These are phyloP conservation scores for Tulasnella sp. DNA, from an alignment of 768 basidiomycete genomes.

Conservation along the genomic window DNA sequence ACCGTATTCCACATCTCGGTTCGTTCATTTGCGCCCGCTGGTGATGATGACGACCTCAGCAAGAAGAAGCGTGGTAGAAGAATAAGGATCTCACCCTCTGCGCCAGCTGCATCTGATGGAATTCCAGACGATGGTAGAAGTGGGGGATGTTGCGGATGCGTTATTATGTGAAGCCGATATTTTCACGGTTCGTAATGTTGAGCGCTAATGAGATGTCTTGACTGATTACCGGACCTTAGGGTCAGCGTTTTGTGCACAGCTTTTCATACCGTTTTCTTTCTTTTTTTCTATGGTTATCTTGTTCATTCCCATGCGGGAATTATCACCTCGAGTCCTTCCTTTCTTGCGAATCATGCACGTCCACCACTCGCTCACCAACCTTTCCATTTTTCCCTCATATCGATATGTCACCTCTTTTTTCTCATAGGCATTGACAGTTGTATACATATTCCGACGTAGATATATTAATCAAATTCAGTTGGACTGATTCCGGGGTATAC, in stretches of 20 bases:
- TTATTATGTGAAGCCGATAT: no score
- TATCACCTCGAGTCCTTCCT: neutral
- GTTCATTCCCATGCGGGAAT: neutral
- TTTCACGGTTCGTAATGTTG: no score
- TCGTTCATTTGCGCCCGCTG: constrained; percentile 16
- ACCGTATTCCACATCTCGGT: constrained; percentile 19
- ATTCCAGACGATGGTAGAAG: constrained; percentile 2
- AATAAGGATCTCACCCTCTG: neutral
- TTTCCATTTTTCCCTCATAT: neutral
- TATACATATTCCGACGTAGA: no score
- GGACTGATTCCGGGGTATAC: no score
- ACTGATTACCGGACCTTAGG: no score
- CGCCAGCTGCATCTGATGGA: constrained; percentile 1
- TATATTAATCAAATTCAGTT: no score
- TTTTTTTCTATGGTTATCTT: neutral
- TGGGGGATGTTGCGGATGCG: constrained; percentile 18
- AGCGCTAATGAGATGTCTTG: no score
- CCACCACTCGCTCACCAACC: neutral
- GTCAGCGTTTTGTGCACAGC: no score
- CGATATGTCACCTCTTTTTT: constrained; percentile 1
- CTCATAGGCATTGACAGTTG: no score
- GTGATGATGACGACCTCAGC: constrained; percentile 9
- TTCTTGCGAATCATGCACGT: no score
- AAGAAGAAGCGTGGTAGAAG: constrained; percentile 5
- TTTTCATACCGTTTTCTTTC: neutral